These are phyloP conservation scores for Psilocybe subaeruginosa DNA, from an alignment of 768 basidiomycete species.

Conservation along the genomic window DNA sequence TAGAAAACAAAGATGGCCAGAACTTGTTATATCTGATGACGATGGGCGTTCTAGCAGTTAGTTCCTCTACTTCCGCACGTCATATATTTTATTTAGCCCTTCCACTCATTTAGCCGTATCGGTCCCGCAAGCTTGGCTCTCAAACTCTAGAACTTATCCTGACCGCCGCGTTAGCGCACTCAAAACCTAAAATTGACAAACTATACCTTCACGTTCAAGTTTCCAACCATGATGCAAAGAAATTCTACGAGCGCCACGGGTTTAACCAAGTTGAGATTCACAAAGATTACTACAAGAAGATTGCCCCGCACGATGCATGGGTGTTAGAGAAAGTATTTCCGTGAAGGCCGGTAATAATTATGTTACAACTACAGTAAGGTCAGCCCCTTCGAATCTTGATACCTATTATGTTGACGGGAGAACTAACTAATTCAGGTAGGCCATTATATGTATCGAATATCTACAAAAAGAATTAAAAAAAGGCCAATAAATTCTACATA, in stretches of 20 bases:
- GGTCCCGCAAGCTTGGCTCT: conserved; percentile 76
- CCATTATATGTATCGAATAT: conserved; percentile 22
- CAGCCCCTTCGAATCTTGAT: conserved; percentile 9
- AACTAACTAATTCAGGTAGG: conserved; percentile 16
- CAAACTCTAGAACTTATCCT: conserved; percentile 71
- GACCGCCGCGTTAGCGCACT: conserved; percentile 57
- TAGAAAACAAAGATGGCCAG: conserved; percentile 67
- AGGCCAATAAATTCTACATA: background rate
- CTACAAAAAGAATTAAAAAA: conserved; percentile 20
- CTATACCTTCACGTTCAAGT: conserved; percentile 88
- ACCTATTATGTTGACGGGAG: conserved; percentile 12
- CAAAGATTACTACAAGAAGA: conserved; percentile 88
- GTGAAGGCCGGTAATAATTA: conserved; percentile 18
- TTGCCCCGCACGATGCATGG: conserved; percentile 85
- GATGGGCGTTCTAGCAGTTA: conserved; percentile 85
- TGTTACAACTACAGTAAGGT: conserved; percentile 22
- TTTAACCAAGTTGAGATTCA: conserved; percentile 71
- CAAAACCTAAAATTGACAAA: conserved; percentile 64
- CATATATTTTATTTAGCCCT: conserved; percentile 13
- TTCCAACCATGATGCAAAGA: conserved; percentile 77
- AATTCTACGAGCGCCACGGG: conserved; percentile 84
- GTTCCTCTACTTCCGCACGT: conserved; percentile 13
- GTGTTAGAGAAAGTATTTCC: conserved; percentile 68
- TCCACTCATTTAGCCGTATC: conserved; percentile 67
- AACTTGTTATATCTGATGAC: conserved; percentile 84